These are phyloP conservation scores for Mycocentrospora acerina DNA, from an alignment of 2,329 filamentous ascomycete genomes.

Conservation along the genomic window DNA sequence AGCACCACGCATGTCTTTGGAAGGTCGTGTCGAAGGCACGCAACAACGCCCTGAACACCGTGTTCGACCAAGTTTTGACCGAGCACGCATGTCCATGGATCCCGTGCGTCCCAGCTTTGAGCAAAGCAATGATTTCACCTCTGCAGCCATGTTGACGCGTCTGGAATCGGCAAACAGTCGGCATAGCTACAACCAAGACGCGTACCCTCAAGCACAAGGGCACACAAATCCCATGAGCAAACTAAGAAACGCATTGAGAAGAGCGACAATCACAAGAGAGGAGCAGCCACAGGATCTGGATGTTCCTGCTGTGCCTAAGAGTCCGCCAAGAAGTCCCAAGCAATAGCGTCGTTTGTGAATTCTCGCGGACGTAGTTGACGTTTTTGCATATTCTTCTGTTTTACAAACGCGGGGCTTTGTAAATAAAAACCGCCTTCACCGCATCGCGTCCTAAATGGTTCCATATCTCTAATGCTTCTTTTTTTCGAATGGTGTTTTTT, in stretches of 20 bases:
- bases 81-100: constrained; percentile 85
- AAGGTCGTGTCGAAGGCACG: constrained; percentile 14
- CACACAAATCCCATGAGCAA: constrained; percentile 12
- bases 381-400: constrained; percentile 17
- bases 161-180: constrained; percentile 67
- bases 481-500: neutral
- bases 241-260: constrained; percentile 27
- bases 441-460: constrained; percentile 14
- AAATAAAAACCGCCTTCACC: constrained; percentile 27
- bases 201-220: too few relatives aligned
- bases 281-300: constrained; percentile 24
- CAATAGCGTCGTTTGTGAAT: constrained; percentile 1
- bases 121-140: constrained; percentile 86
- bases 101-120: constrained; percentile 81
- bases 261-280: constrained; percentile 31
- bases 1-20: constrained; percentile 34
- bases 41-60: constrained; percentile 15
- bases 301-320: constrained; percentile 19
- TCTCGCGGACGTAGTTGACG: too few relatives aligned
- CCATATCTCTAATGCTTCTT: constrained; percentile 10
- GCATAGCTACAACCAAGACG: constrained; percentile 19
- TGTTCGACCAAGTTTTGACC: constrained; percentile 81
- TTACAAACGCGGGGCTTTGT: constrained; percentile 25
- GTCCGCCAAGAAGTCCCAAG: constrained; percentile 17
- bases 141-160: constrained; percentile 78